Evolutionary conservation across 257 asterid species (phyloP), one percentile per base, ranked within the genome.

Genomic region (Nemophila menziesii): DNA sequence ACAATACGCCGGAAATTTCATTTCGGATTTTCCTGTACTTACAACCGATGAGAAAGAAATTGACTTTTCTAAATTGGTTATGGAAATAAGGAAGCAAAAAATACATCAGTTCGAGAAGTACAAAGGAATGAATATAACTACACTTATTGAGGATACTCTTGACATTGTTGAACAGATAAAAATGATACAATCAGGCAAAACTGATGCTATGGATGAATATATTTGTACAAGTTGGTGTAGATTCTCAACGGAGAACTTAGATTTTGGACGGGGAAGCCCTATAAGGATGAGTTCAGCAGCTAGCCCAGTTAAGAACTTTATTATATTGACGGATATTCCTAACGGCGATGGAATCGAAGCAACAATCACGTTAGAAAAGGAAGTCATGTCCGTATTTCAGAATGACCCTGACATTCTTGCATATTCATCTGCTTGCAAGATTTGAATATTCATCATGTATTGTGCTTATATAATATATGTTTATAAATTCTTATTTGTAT

Each of bases 1-100:
- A 23, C 20, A 48, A 18, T 33, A 13, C 12, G 46, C 20, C 1
- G 59, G 65, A 5, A 59, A 45, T 12, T 50, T 38, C 12, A 4
- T 15, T 33, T 26, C 45, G 43, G 6, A 0, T 21, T 17, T 15
- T 6, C 5, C 2, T 11, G 4, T 39, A 13, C 20, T 7, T 7
- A 29, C 9, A 29, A 20, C 45, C 22, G 21, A 40, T 40, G 45
- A 40, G 22, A 20, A n/a, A 16, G n/a, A 40, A n/a, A 40, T 40
- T 13, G 19, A 40, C 0, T 16, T 40, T 16, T 40, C 45, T 6
- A 40, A 23, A 40, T 17, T 40, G 45, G 45, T 40, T 16, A 5
- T 2, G 4, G 22, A 40, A 16, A 19, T 40, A 16, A 40, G 45
- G 22, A 16, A 23, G 21, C 3, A 3, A 11, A 40, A 40, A 40